phyloP scores from a whole-genome alignment of 495 filamentous ascomycete species.

The Mycothermus thermophilus region DNA sequence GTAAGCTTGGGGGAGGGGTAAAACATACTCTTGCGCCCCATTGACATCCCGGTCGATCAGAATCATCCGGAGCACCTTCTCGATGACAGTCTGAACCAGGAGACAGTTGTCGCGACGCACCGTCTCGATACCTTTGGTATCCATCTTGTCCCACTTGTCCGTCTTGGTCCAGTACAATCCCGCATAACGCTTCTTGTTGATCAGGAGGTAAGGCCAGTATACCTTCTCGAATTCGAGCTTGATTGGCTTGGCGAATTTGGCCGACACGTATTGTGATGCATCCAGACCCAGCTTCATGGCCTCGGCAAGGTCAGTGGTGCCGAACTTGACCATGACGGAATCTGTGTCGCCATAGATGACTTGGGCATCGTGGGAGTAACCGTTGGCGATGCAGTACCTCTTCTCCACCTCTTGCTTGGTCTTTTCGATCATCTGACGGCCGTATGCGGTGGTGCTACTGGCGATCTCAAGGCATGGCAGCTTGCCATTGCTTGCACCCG shows the following conservation, averaged over 20 bases:
- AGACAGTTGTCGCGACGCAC: slow-evolving; percentile 93
- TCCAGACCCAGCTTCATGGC: slow-evolving; percentile 93
- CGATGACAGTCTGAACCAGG: slow-evolving; percentile 91
- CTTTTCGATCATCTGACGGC: slow-evolving; percentile 96
- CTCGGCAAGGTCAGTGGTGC: slow-evolving; percentile 64
- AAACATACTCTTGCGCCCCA: slow-evolving; percentile 78
- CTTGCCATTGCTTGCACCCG: slow-evolving; percentile 90
- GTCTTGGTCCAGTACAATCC: slow-evolving; percentile 93
- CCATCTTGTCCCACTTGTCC: slow-evolving; percentile 98
- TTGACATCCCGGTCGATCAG: slow-evolving; percentile 82
- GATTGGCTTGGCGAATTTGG: slow-evolving; percentile 88
- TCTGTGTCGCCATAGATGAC: slow-evolving; percentile 99
- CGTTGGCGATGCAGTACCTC: slow-evolving; percentile 81
- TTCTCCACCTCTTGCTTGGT: slow-evolving; percentile 87
- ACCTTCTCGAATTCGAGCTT: slow-evolving; percentile 99
- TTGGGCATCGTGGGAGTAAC: slow-evolving; percentile 82
- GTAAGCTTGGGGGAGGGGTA: not conserved
- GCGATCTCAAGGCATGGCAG: slow-evolving; percentile 90
- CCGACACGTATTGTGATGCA: slow-evolving; percentile 72
- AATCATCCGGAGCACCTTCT: slow-evolving; percentile 90
- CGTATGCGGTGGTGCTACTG: slow-evolving; percentile 89
- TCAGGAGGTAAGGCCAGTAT: slow-evolving; percentile 93
- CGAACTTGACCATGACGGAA: slow-evolving; percentile 99
- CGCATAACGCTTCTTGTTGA: slow-evolving; percentile 99
- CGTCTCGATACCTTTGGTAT: slow-evolving; percentile 98